Conservation (phyloP, 2,329 filamentous ascomycete genomes). For the Rachicladosporium sp. region DNA sequence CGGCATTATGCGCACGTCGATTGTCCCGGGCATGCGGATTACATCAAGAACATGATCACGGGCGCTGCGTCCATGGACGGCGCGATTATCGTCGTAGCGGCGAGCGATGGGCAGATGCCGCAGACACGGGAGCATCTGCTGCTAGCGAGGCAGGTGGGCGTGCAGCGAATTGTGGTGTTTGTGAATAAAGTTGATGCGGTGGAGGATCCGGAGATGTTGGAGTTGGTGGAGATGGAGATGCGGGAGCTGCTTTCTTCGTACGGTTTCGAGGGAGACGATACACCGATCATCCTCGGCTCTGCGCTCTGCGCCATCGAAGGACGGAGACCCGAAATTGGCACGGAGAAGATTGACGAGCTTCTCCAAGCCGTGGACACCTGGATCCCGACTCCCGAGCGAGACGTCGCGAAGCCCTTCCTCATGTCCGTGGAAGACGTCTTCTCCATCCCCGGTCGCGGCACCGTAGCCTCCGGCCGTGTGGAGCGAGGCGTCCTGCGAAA, state of each 20-base stretch:
- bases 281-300: slow-evolving; percentile 92
- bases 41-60: slow-evolving; percentile 99
- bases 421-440: slow-evolving; percentile 78
- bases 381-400: slow-evolving; percentile 91
- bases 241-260: slow-evolving; percentile 86
- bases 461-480: slow-evolving; percentile 91
- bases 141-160: slow-evolving; percentile 93
- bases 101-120: slow-evolving; percentile 98
- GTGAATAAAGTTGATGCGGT: slow-evolving; percentile 99
- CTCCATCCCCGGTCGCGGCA: slow-evolving; percentile 67
- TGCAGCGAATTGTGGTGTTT: slow-evolving; percentile 96
- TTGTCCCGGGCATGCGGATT: slow-evolving; percentile 99
- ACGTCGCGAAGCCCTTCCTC: slow-evolving; percentile 95
- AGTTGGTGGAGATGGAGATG: slow-evolving; percentile 99
- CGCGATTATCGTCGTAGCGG: slow-evolving; percentile 95
- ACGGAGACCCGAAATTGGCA: slow-evolving; percentile 76
- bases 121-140: slow-evolving; percentile 98
- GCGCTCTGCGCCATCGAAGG: slow-evolving; percentile 87
- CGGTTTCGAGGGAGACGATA: slow-evolving; percentile 96
- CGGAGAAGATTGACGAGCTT: slow-evolving; percentile 80
- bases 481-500: slow-evolving; percentile 91
- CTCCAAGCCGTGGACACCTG: slow-evolving; percentile 80
- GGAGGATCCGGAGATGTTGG: slow-evolving; percentile 98
- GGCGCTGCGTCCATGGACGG: slow-evolving; percentile 99
- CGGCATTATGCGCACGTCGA: slow-evolving; percentile 99